Base-by-base conservation (phyloP, 2,329 filamentous ascomycete genomes). In the Clonostachys chloroleuca region DNA sequence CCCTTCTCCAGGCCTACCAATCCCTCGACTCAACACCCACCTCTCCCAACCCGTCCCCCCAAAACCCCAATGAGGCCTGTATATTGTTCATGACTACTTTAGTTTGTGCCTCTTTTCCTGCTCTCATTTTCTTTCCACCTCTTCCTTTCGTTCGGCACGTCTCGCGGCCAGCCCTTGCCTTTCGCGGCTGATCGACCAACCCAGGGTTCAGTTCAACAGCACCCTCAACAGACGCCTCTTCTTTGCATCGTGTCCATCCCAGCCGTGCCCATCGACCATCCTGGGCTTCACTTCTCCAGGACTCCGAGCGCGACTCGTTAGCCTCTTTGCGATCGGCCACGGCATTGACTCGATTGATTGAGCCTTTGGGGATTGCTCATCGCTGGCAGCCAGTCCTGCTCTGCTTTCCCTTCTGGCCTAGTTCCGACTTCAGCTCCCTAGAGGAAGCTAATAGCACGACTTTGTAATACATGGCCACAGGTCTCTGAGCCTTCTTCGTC, bases 61-160 rank as follows among this genome's bases (percentile, higher is more conserved):
- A 37, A 24, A 40, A 49, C 54, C 48, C 54, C 55, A 53, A 63
- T 65, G 63, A 59, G 60, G 61, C 63, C 56, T 66, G 60, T 66
- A 62, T 63, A 63, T 64, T 65, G 34, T 43, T 40, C 34, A 43
- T 16, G 13, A 53, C 35, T 52, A 48, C 40, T 48, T 52, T 57
- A 53, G 54, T 62, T 60, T 55, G 56, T 60, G 60, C 61, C 57
- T 57, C 36, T 49, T 37, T 46, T 46, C 14, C 43, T 55, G 49
- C 51, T 54, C 47, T 41, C 45, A 39, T 37, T 37, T 47, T 30
- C 18, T 43, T 37, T 16, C 40, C 40, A 33, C n/a, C n/a, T 30
- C 16, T 20, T 14, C 8, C 40, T 43, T 42, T 35, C 18, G 36
- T 45, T 37, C 43, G 5, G 14, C 20, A n/a, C 34, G 34, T 39